phyloP scores from a whole-genome alignment of 345 rosid genomes.

The Camelina laxa region DNA sequence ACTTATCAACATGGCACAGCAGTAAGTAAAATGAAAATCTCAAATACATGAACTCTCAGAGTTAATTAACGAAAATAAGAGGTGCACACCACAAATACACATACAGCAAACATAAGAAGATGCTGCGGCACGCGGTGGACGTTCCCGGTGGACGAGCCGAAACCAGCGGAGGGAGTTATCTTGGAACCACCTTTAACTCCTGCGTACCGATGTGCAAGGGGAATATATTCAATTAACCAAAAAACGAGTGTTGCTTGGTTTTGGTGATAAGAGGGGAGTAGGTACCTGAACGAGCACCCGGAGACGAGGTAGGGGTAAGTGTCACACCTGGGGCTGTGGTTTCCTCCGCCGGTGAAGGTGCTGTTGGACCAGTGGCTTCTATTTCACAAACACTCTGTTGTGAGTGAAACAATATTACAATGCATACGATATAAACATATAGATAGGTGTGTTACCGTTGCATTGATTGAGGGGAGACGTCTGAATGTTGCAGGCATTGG shows the following conservation, averaged over 20 bases:
- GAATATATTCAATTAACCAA: slow-evolving; percentile 13
- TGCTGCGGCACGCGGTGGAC: slow-evolving; percentile 37
- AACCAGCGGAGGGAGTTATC: slow-evolving; percentile 50
- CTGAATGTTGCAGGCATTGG: slow-evolving; percentile 65
- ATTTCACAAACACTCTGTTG: slow-evolving; percentile 31
- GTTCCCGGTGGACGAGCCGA: slow-evolving; percentile 52
- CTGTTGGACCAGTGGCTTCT: slow-evolving; percentile 52
- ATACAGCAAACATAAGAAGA: slow-evolving; percentile 42
- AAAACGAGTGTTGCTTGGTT: slow-evolving; percentile 5
- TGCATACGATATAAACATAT: slow-evolving; percentile 10
- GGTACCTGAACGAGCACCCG: slow-evolving; percentile 55
- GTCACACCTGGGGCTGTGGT: slow-evolving; percentile 53
- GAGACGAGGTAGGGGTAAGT: slow-evolving; percentile 48
- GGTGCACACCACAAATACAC: slow-evolving; percentile 41
- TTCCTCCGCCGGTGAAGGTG: slow-evolving; percentile 51
- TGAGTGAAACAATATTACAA: slow-evolving; percentile 27
- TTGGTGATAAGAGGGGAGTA: slow-evolving; percentile 18
- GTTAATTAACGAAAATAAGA: slow-evolving; percentile 40
- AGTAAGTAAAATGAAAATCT: background rate
- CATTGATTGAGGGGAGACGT: slow-evolving; percentile 67
- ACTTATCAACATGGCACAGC: background rate
- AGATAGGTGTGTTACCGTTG: slow-evolving; percentile 48
- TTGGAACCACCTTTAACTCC: slow-evolving; percentile 51
- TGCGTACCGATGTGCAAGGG: background rate
- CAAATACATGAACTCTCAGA: slow-evolving; percentile 35